These are phyloP conservation scores for Coniochaeta sp. DNA, from an alignment of 2,329 filamentous ascomycete genomes.

Conservation along the genomic window DNA sequence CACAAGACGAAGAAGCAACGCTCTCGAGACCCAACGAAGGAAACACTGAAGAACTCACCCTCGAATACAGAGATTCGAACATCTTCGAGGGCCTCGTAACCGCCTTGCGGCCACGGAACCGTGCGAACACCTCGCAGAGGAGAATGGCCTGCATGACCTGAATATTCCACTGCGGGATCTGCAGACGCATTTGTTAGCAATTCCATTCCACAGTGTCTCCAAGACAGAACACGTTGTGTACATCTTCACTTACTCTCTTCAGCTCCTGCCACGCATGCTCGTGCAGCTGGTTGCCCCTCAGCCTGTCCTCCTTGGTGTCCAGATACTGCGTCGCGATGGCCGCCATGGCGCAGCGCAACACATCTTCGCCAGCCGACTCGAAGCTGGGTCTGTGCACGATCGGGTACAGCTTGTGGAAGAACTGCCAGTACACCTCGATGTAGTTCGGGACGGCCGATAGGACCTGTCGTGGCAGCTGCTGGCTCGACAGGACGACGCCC, in stretches of 20 bases:
- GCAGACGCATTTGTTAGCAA: neutral
- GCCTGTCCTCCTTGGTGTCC: constrained; percentile 39
- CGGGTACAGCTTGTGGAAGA: constrained; percentile 40
- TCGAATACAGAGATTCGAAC: constrained; percentile 45
- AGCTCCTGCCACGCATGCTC: constrained; percentile 38
- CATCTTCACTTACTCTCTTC: constrained; percentile 36
- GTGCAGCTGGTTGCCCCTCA: constrained; percentile 42
- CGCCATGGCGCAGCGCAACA: constrained; percentile 48
- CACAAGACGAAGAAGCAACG: constrained; percentile 23
- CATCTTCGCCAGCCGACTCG: constrained; percentile 31
- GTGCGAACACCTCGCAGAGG: constrained; percentile 47
- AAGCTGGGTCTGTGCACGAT: constrained; percentile 41
- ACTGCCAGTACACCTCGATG: constrained; percentile 46
- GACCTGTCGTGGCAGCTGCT: constrained; percentile 25
- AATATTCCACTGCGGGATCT: constrained; percentile 40
- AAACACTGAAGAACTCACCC: constrained; percentile 35
- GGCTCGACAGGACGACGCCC: constrained; percentile 20
- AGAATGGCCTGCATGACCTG: constrained; percentile 46
- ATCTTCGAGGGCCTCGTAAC: constrained; percentile 38
- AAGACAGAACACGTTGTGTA: neutral
- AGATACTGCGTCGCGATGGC: constrained; percentile 48
- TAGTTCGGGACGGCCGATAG: constrained; percentile 41
- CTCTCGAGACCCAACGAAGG: constrained; percentile 22
- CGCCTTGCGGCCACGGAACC: constrained; percentile 46
- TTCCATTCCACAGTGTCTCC: neutral